phyloP scores from a whole-genome alignment of 2,329 filamentous ascomycete species.

The Aspergillus chevalieri region DNA sequence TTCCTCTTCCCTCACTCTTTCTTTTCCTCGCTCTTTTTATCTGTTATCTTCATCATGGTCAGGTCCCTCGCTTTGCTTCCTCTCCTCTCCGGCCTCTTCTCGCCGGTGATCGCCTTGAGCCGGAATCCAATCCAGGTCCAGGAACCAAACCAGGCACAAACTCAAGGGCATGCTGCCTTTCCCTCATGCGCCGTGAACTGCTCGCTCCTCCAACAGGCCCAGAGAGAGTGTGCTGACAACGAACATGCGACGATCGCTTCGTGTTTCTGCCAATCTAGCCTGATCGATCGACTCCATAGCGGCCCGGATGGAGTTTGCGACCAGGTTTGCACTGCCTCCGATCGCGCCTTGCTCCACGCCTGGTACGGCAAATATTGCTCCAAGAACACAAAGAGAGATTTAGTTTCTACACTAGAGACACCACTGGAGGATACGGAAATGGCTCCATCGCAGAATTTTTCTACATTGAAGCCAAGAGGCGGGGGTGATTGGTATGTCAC shows the following conservation, averaged over 20 bases:
- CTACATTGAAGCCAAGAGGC: conserved; percentile 11
- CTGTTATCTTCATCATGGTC: no score
- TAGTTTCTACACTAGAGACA: conserved; percentile 2
- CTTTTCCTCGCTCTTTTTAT: no score
- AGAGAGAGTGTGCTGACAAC: conserved; percentile 58
- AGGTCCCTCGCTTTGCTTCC: no score
- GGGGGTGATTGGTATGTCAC: conserved; percentile 1
- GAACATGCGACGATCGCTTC: conserved; percentile 47
- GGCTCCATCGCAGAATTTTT: background rate
- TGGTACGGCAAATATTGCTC: conserved; percentile 68
- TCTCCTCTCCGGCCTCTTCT: no score
- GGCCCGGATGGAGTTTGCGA: conserved; percentile 58
- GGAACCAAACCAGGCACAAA: no score
- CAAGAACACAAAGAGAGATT: conserved; percentile 32
- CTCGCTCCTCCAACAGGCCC: conserved; percentile 60
- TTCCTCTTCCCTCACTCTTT: no score
- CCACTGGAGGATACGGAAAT: background rate
- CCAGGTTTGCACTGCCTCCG: conserved; percentile 49
- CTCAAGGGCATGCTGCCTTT: conserved; percentile 30
- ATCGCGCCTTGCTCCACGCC: conserved; percentile 53
- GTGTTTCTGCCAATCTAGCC: conserved; percentile 67
- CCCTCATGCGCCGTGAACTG: conserved; percentile 59
- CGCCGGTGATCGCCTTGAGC: no score
- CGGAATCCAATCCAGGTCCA: no score
- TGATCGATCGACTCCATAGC: conserved; percentile 54